Evolutionary conservation across 495 filamentous ascomycete species (phyloP).

Genomic region (Penicillium riverlandense): DNA sequence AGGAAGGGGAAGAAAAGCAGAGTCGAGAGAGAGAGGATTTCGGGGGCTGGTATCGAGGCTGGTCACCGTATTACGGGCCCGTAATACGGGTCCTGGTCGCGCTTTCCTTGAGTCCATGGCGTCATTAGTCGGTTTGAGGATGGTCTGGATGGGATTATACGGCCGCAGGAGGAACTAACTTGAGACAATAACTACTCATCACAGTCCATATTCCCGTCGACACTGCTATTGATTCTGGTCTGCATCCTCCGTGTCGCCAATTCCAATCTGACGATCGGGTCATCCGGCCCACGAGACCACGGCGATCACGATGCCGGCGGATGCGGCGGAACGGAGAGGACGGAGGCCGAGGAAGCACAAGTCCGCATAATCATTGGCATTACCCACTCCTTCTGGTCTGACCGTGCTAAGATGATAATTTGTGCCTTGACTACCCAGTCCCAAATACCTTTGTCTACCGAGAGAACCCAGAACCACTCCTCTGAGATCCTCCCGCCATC

Average conservation of each 20-base stretch:
- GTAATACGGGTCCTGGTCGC: slow-evolving; percentile 8
- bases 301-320: slow-evolving; percentile 10
- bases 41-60: background rate
- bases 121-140: slow-evolving; percentile 9
- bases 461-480: too few species aligned
- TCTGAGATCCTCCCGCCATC: too few species aligned
- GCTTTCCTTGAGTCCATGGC: slow-evolving; percentile 17
- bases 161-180: too few species aligned
- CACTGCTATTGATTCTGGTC: too few species aligned
- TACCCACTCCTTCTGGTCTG: too few species aligned
- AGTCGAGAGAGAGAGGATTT: slow-evolving; percentile 2
- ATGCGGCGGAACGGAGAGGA: slow-evolving; percentile 27
- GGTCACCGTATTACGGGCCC: slow-evolving; percentile 10
- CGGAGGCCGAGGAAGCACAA: slow-evolving; percentile 25
- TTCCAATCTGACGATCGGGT: background rate
- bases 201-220: too few species aligned
- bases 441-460: too few species aligned
- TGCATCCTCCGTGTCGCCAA: too few species aligned
- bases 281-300: slow-evolving; percentile 1
- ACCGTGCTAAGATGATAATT: too few species aligned
- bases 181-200: too few species aligned
- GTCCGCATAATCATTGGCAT: background rate
- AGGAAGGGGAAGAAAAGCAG: slow-evolving; percentile 12
- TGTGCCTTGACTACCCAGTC: too few species aligned
- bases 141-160: background rate